phyloP scores from a whole-genome alignment of 108 stramenopile genomes.

The Hondaea fermentalgiana region DNA sequence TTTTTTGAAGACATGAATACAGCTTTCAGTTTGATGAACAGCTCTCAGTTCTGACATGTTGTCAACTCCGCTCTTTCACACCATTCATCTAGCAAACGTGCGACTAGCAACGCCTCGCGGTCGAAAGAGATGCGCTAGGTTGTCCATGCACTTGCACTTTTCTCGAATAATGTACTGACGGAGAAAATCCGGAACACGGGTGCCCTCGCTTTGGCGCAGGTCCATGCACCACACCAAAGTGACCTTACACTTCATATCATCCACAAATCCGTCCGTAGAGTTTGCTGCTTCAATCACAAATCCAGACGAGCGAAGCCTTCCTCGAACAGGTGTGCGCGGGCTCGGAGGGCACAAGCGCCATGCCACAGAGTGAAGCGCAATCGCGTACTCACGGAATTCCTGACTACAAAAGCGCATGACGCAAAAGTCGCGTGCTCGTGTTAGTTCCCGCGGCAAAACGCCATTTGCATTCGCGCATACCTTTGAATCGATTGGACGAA shows the following conservation, averaged over 20 bases:
- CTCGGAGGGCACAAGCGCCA: not conserved
- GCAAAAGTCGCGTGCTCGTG: not conserved
- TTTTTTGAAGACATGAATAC: too few relatives aligned
- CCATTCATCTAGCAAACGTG: too few relatives aligned
- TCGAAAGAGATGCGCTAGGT: not conserved
- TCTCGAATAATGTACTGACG: not conserved
- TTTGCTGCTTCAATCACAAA: not conserved
- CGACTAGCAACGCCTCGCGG: not conserved
- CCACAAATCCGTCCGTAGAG: not conserved
- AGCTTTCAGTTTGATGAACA: too few relatives aligned
- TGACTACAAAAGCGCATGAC: not conserved
- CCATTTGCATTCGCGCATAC: not conserved
- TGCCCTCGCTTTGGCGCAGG: not conserved
- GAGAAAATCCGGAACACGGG: not conserved
- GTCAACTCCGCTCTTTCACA: too few relatives aligned
- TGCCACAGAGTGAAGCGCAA: not conserved
- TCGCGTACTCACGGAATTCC: not conserved
- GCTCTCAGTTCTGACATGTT: too few relatives aligned
- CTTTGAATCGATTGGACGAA: not conserved
- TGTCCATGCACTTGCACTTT: conserved; percentile 17
- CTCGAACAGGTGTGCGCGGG: not conserved
- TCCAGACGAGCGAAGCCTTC: not conserved
- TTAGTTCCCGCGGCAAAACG: not conserved
- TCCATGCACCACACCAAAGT: not conserved
- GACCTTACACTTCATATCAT: not conserved